phyloP scores from a whole-genome alignment of 2,329 filamentous ascomycete species.

The Mycosphaerella sp. region DNA sequence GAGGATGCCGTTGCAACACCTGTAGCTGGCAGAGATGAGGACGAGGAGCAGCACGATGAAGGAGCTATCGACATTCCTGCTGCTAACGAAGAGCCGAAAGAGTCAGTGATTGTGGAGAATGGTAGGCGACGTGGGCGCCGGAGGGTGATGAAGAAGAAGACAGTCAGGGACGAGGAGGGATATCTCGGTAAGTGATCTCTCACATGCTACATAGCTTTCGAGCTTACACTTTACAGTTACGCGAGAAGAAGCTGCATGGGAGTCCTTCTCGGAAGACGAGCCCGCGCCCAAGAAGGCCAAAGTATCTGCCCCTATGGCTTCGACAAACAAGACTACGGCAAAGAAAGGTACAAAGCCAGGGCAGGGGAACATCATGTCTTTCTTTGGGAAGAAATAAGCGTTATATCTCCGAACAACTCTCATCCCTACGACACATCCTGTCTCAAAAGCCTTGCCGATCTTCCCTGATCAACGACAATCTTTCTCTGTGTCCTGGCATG shows the following conservation, averaged over 20 bases:
- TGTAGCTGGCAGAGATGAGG: constrained; percentile 17
- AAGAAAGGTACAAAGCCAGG: constrained; percentile 44
- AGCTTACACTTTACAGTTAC: constrained; percentile 57
- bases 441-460: neutral
- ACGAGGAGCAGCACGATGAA: constrained; percentile 39
- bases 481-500: neutral
- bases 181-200: constrained; percentile 63
- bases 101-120: constrained; percentile 49
- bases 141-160: constrained; percentile 81
- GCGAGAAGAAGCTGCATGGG: constrained; percentile 76
- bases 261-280: constrained; percentile 90
- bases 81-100: constrained; percentile 33
- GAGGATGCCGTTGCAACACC: constrained; percentile 20
- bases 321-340: constrained; percentile 48
- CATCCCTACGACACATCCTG: neutral
- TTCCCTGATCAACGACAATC: neutral
- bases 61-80: constrained; percentile 51
- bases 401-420: neutral
- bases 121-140: constrained; percentile 70
- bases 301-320: constrained; percentile 30
- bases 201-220: neutral
- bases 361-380: constrained; percentile 84
- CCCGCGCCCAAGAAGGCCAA: constrained; percentile 54
- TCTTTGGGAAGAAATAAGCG: constrained; percentile 71
- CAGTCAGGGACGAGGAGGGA: constrained; percentile 77